Base-by-base conservation (phyloP, 2,329 filamentous ascomycete species). In the Calcarisporium arbuscula region DNA sequence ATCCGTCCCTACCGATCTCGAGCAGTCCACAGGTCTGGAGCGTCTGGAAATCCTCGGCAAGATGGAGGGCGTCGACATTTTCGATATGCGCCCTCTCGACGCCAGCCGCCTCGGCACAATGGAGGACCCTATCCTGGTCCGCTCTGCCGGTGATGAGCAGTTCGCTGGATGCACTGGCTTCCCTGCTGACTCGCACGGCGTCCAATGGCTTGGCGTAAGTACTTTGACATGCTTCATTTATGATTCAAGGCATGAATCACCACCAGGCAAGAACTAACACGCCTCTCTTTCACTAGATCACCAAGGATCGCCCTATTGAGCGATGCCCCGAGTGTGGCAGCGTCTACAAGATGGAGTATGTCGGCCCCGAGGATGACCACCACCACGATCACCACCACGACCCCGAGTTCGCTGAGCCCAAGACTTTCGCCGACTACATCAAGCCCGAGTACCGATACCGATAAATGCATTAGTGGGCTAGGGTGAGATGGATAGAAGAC, bases 1-100 rank as follows among this genome's bases (percentile, higher is more conserved):
- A 59, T 85, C 83, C 61, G 72, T 98, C 49, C 87, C 92, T 49
- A 94, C 86, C 68, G 92, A 98, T 67, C 66, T 94, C 60, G 88
- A 96, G 65, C 92, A 98, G 67, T 70, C 92, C 41, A 96, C 92
- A 52, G 92, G 92, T 85, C 76, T 96, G 41, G 92, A 98, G 75
- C 89, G 92, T 78, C 78, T 98, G 52, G 92, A 98, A 70, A 92
- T 98, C 57, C 75, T 98, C 62, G 92, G 92, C 68, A 98, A 98
- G 80, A 95, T 96, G 84, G 87, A 96, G 74, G 89, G 92, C 49
- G 72, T 95, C 54, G 92, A 98, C 61, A 74, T 96, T 61, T 98
- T 98, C 72, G 89, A 98, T 70, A 95, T 96, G 92, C 82, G 80
- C 66, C 92, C 92, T 45, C 78, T 98, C 53, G 92, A 96, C 63